Evolutionary conservation across 352 stramenopile genomes (phyloP).

Genomic region (Halophytophthora polymorphica): DNA sequence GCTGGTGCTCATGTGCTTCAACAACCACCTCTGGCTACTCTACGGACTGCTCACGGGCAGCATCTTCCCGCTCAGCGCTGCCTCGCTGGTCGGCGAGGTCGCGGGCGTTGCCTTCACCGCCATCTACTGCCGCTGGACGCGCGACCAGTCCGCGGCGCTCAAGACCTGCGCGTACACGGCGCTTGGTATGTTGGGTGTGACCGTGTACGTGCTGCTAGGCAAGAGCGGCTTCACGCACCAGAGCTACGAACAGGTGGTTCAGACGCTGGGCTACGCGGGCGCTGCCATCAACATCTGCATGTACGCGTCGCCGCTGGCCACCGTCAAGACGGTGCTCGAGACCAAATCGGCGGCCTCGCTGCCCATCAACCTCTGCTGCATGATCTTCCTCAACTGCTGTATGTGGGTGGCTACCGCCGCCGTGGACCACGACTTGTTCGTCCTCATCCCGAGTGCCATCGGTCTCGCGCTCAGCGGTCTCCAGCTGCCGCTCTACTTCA

Average conservation of each 20-base stretch:
- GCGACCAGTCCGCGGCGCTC: conserved; percentile 12
- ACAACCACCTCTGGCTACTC: conserved; percentile 40
- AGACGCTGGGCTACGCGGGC: conserved; percentile 33
- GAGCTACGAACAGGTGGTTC: conserved; percentile 11
- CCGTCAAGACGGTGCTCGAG: conserved; percentile 41
- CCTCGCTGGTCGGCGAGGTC: conserved; percentile 16
- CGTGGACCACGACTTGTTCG: conserved; percentile 39
- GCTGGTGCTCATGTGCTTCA: conserved; percentile 39
- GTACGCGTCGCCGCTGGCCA: conserved; percentile 58
- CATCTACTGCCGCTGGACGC: conserved; percentile 25
- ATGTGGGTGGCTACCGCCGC: conserved; percentile 54
- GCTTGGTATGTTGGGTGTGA: conserved; percentile 15
- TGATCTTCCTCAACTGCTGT: conserved; percentile 47
- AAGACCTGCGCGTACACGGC: conserved; percentile 9
- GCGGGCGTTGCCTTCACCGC: conserved; percentile 18
- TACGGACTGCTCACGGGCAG: conserved; percentile 28
- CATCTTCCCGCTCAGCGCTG: conserved; percentile 26
- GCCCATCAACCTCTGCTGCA: conserved; percentile 44
- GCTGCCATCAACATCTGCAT: conserved; percentile 44
- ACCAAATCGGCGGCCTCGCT: conserved; percentile 55
- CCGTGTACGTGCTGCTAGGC: conserved; percentile 38
- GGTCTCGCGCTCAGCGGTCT: conserved; percentile 34
- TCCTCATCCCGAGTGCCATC: conserved; percentile 46
- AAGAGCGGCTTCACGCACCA: conserved; percentile 30
- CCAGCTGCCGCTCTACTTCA: conserved; percentile 54